Base-by-base conservation (phyloP, 2,329 filamentous ascomycete genomes). In the Trichoderma sp. region DNA sequence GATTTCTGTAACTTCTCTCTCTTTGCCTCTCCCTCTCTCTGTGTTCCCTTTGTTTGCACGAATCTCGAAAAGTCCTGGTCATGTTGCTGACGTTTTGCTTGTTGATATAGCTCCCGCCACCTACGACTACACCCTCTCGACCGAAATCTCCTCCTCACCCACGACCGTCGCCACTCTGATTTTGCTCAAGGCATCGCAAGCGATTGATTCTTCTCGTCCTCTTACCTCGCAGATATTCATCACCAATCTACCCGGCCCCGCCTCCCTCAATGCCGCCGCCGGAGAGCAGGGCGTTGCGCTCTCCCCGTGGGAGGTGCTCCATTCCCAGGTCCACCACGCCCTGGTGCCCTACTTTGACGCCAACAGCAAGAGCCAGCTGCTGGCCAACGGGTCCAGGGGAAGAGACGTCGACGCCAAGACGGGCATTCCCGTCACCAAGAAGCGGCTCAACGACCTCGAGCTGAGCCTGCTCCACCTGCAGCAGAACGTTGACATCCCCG, bases 311-410 rank as follows among this genome's bases (percentile, higher is more conserved):
- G 94, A 98, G 78, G 90, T 94, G 71, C 83, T 99, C 68, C 93
- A 97, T 79, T 92, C 94, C 66, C 86, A 97, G 72, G 87, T 99
- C 70, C 93, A 97, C 78, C 90, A 93, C 76, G 93, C 91, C 70
- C 82, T 99, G 74, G 92, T 92, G 72, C 95, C 96, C 45, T 98
- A 97, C 78, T 99, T 99, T 75, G 94, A 99, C 81, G 94, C 93
- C 71, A 96, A 93, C 76, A 96, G 93, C 66, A 94, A 93, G 79
- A 90, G 84, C 68, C 89, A 92, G 72, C 90, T 92, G 74, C 79
- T 85, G 58, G 80, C 80, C 65, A 86, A 85, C 73, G 87, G 88
- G 17, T 81, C 83, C 63, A 89, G 91, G 74, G 88, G 88, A 68
- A 88, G 92, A 72, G 93, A 98, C 73, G 88, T 91, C 58, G 95